Evolutionary conservation across 2,329 filamentous ascomycete genomes (phyloP), one percentile per base, ranked within the genome.

Genomic region (Phyllachora maydis): DNA sequence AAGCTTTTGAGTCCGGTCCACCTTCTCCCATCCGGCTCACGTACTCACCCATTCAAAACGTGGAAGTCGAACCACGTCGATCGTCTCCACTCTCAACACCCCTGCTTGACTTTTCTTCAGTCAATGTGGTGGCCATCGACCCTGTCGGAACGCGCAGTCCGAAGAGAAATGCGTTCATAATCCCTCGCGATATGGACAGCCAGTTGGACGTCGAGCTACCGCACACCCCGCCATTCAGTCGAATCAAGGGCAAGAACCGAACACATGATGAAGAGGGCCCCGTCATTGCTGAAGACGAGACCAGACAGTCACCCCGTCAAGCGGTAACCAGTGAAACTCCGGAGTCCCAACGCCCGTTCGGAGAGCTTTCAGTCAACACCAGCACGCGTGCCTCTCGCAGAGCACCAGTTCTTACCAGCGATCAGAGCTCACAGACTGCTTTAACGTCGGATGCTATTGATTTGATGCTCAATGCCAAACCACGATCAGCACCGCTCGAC

Each of bases 381-480:
- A 48, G 43, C 28, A 37, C 45, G 24, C 50, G 49, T 11, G 36
- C 47, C 13, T 23, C 33, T 5, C 54, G 50, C 27, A 59, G 53
- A 36, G 36, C 32, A 12, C 24, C 41, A 12, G 30, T 50, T 19
- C 44, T 50, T 26, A 73, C 59, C 30, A 51, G 57, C 11, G 79
- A 91, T 36, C 72, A 75, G 33, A 65, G 71, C 25, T 74, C 76
- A 9, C 85, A 93, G 48, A 93, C 83, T 13, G 59, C 73, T 18
- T 55, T 93, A 15, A 90, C 81, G n/a, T 65, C 77, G 0, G 65
- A 75, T 23, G 70, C 75, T 26, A 79, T 92, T 32, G 82, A 92
- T 34, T 62, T 67, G 26, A 58, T 92, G 38, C 49, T 90, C 26
- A 60, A 62, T 33, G 56, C 59, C 25, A 67, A 65, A 35, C 29